A percentile compares a stretch with the other conserved stretches of the same genome.
These are phyloP conservation scores for Podospora tetraspora DNA, from an alignment of 495 filamentous ascomycete species.

Conservation along the genomic window DNA sequence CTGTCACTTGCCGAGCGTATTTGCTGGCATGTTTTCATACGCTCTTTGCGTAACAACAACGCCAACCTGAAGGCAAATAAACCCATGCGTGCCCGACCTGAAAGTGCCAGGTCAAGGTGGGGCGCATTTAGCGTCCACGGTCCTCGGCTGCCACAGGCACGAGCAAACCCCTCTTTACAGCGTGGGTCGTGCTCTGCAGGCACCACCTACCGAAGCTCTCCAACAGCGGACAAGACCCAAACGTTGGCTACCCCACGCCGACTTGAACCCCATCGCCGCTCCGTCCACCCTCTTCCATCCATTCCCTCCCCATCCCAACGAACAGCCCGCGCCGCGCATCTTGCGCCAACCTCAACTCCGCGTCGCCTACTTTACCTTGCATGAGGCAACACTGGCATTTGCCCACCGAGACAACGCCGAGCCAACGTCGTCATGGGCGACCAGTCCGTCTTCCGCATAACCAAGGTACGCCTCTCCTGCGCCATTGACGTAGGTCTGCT, in stretches of 20 bases:
- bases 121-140: not conserved
- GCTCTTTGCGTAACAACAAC: not conserved
- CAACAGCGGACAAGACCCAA: too few species aligned
- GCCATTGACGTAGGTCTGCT: slow-evolving; percentile 12
- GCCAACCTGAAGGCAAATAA: not conserved
- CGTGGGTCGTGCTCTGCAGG: not conserved
- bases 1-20: not conserved
- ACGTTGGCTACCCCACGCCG: not conserved
- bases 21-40: not conserved
- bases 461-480: slow-evolving; percentile 51
- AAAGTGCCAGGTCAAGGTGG: not conserved
- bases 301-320: not conserved
- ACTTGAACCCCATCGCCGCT: not conserved
- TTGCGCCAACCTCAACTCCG: not conserved
- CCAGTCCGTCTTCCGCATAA: slow-evolving; percentile 80
- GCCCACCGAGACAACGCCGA: not conserved
- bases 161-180: not conserved
- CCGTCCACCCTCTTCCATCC: not conserved
- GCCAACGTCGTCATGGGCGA: slow-evolving; percentile 57
- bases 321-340: not conserved
- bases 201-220: not conserved
- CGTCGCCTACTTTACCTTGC: not conserved
- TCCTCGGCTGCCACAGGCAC: not conserved
- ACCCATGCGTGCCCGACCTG: not conserved
- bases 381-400: slow-evolving; percentile 5